These are phyloP conservation scores for Colletotrichum lentis DNA, from an alignment of 2,329 filamentous ascomycete species.

Conservation along the genomic window DNA sequence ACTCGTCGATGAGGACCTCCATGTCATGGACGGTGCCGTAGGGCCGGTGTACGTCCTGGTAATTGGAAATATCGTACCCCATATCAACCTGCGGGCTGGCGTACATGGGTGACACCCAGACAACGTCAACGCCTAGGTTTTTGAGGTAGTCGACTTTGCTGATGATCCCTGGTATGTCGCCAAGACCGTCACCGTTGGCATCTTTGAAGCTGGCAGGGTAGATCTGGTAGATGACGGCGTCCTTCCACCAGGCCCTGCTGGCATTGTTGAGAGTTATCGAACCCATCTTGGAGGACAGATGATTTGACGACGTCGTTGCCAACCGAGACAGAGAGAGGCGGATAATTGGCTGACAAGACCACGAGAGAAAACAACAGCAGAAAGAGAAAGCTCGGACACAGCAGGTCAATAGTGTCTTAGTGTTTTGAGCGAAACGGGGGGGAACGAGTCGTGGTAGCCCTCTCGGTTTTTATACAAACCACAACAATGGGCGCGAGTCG, in stretches of 20 bases:
- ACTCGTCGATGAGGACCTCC: constrained; percentile 66
- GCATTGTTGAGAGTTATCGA: constrained; percentile 28
- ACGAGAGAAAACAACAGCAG: neutral
- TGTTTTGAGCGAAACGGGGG: neutral
- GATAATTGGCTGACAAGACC: neutral
- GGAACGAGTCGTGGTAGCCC: neutral
- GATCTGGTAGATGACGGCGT: constrained; percentile 66
- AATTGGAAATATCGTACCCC: constrained; percentile 76
- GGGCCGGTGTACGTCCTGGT: constrained; percentile 69
- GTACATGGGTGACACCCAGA: constrained; percentile 75
- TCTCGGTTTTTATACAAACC: neutral
- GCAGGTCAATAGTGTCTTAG: neutral
- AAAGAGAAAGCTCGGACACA: neutral
- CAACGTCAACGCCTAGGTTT: constrained; percentile 66
- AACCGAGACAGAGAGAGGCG: neutral
- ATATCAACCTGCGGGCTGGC: constrained; percentile 72
- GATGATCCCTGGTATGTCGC: constrained; percentile 70
- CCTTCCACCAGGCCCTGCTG: constrained; percentile 61
- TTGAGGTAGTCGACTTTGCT: constrained; percentile 69
- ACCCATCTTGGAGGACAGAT: constrained; percentile 19
- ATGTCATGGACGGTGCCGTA: constrained; percentile 75
- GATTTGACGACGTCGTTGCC: neutral
- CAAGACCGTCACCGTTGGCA: constrained; percentile 66
- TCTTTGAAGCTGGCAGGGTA: constrained; percentile 67
- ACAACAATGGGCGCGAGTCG: neutral